phyloP scores from a whole-genome alignment of 768 basidiomycete species.

The Xerocomellus chrysenteron region DNA sequence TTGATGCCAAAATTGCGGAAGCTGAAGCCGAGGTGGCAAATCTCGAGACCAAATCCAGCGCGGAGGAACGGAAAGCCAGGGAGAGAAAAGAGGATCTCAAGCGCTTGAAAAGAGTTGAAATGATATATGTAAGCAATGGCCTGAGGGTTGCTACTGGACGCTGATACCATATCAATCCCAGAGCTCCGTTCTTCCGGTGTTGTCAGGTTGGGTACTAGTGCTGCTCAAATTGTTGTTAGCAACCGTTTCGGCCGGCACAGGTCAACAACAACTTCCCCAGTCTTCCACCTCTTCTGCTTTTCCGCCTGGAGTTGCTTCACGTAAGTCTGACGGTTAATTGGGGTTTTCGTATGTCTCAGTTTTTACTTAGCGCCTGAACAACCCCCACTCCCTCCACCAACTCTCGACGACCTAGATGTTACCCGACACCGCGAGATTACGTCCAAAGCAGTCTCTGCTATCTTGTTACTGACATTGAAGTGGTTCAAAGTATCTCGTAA shows the following conservation, averaged over 20 bases:
- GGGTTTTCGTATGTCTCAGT: background rate
- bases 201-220: slow-evolving; percentile 91
- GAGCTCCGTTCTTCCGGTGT: slow-evolving; percentile 79
- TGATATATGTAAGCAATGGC: slow-evolving; percentile 77
- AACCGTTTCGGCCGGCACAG: slow-evolving; percentile 81
- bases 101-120: slow-evolving; percentile 85
- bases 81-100: slow-evolving; percentile 78
- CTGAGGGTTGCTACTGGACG: background rate
- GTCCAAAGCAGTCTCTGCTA: slow-evolving; percentile 95
- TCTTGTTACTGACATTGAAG: slow-evolving; percentile 84
- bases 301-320: slow-evolving; percentile 67
- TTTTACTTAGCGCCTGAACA: slow-evolving; percentile 55
- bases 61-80: slow-evolving; percentile 60
- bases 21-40: slow-evolving; percentile 54
- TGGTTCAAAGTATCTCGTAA: slow-evolving; percentile 99
- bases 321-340: slow-evolving; percentile 38
- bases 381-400: slow-evolving; percentile 63
- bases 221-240: slow-evolving; percentile 89
- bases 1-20: slow-evolving; percentile 75
- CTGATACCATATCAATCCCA: slow-evolving; percentile 32
- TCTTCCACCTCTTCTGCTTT: slow-evolving; percentile 70
- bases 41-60: slow-evolving; percentile 46
- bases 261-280: slow-evolving; percentile 54
- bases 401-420: slow-evolving; percentile 89
- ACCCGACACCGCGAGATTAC: slow-evolving; percentile 96